These are phyloP conservation scores for Trichoderma sp. DNA, from an alignment of 2,329 filamentous ascomycete genomes.

Conservation along the genomic window DNA sequence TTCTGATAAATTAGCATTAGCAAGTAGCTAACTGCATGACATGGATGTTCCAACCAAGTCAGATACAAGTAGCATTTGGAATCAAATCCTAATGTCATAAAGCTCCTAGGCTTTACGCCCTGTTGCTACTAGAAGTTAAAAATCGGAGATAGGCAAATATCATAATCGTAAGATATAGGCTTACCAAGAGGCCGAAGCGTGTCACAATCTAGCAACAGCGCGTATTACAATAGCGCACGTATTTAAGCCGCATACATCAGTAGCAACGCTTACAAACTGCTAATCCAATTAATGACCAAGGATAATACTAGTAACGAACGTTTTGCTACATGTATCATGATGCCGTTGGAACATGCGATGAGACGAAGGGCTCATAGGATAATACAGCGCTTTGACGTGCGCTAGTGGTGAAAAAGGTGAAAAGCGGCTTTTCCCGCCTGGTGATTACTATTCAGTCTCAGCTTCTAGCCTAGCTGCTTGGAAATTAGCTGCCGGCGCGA, in stretches of 20 bases:
- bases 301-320: not conserved
- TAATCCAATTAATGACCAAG: not conserved
- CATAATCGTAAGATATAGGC: not conserved
- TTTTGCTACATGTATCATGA: not conserved
- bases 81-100: too few species aligned
- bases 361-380: not conserved
- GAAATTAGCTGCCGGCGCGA: not conserved
- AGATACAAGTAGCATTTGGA: too few species aligned
- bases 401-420: not conserved
- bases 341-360: not conserved
- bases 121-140: too few species aligned
- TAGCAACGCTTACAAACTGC: not conserved
- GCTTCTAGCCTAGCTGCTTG: not conserved
- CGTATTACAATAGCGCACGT: not conserved
- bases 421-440: not conserved
- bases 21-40: too few species aligned
- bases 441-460: not conserved
- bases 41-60: too few species aligned
- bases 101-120: too few species aligned
- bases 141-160: too few species aligned
- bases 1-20: too few species aligned
- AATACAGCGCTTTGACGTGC: not conserved
- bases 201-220: not conserved
- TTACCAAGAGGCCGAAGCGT: not conserved
- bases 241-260: not conserved